phyloP scores from a whole-genome alignment of 192 early-diverging fungal species.

The Coemansia sp. region DNA sequence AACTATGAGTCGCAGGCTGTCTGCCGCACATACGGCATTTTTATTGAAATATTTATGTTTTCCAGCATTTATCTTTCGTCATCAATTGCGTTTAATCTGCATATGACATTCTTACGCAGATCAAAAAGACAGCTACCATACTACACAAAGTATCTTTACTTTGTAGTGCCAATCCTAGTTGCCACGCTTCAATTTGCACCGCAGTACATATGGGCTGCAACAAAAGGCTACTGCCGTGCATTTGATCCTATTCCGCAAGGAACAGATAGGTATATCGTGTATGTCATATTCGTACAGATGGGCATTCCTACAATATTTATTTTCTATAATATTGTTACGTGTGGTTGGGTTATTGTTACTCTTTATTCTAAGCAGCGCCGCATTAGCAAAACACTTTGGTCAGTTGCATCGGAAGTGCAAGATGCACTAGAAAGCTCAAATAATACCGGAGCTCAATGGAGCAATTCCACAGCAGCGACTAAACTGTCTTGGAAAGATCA shows the following conservation, averaged over 20 bases:
- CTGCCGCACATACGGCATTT: conserved; percentile 14
- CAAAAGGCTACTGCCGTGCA: conserved; percentile 16
- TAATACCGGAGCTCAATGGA: neutral
- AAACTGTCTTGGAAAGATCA: conserved; percentile 15
- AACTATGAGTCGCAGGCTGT: neutral
- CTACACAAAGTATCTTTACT: conserved; percentile 41
- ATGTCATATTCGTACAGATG: conserved; percentile 14
- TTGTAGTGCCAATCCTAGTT: conserved; percentile 16
- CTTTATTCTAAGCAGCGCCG: conserved; percentile 27
- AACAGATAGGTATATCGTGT: conserved; percentile 18
- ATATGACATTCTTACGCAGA: conserved; percentile 29
- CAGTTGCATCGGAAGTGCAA: conserved; percentile 8
- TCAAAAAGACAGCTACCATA: conserved; percentile 16
- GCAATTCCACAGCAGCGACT: neutral
- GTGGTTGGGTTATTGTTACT: conserved; percentile 14
- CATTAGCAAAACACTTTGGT: conserved; percentile 11
- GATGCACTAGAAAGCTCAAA: conserved; percentile 9
- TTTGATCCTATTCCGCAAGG: conserved; percentile 13
- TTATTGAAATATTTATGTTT: conserved; percentile 18
- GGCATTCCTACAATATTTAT: conserved; percentile 22
- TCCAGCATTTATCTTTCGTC: conserved; percentile 36
- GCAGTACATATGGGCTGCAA: conserved; percentile 15
- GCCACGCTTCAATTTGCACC: conserved; percentile 15
- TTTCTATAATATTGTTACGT: conserved; percentile 32
- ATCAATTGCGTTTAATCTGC: conserved; percentile 38